Evolutionary conservation across 192 early-diverging fungal genomes (phyloP), one percentile per base, ranked within the genome.

Genomic region (Backusella morwellensis): DNA sequence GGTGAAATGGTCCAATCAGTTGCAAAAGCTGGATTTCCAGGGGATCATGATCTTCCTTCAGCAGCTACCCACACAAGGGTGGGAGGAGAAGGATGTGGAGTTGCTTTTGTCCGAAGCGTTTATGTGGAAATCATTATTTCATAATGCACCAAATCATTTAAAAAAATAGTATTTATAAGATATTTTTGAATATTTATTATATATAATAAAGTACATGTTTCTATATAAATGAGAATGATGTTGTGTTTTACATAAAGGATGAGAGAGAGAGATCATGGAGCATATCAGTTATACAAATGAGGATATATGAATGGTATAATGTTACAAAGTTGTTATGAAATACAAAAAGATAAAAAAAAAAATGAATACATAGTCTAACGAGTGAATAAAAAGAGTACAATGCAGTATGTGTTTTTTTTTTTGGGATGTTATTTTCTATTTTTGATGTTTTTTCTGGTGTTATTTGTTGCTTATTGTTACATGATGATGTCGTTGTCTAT

Each of bases 111-210:
- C 96, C 0, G 97, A 99, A 76, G 98, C 97, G 4, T 99, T 92
- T 82, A 96, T 97, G 94, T 96, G 92, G 93, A 99, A 99, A 84
- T 91, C 89, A 6, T 87, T 99, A 36, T 99, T 97, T 83, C 95
- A 97, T 79, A 88, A 94, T 70, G 93, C 96, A 19, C 97, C 96
- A 34, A 94, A 86, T 76, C 97, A 99, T 81, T 87, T 95, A 63
- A 86, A 77, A 66, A 59, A 82, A 74, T 63, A 63, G 29, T 21
- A 26, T 63, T 44, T 26, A 23, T 26, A 4, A n/a, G 17, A 50
- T 15, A 44, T 44, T 73, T 76, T 63, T 63, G 23, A 9, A 32
- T 32, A 32, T 63, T 50, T 50, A 50, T 50, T 50, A 14, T 44
- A 44, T 19, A 19, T 19, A 59, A 29, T 59, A 59, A 59, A 59